Evolutionary conservation across 2,329 filamentous ascomycete species (phyloP), one percentile per base, ranked within the genome.

Genomic region (Aspergillus sojae): DNA sequence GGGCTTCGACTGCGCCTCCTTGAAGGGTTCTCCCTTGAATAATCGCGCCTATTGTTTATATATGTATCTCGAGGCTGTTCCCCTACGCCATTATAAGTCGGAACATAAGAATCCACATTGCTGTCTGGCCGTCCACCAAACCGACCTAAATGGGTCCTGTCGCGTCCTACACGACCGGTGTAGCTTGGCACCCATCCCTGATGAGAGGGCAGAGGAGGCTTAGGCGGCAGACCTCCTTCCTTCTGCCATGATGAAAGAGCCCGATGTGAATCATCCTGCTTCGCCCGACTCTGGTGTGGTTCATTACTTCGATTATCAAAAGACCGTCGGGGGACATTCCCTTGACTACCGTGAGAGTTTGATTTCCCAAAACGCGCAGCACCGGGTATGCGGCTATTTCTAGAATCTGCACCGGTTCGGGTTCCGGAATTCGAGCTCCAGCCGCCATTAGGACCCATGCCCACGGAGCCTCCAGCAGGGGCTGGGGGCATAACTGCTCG

Each of bases 381-480:
- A 55, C 73, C 74, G 34, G 78, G 77, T 48, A 79, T 73, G 36
- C 79, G 72, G 60, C 71, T 74, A 57, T 69, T 75, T 61, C 73
- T 75, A 39, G 71, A 71, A 61, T 77, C 74, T 21, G 69, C 45
- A 53, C 67, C 68, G 45, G 71, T 57, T 63, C 74, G 74, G 64
- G 72, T 65, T 56, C 74, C 72, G 41, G 77, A 73, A 53, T 75
- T 68, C 54, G 70, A 71, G 58, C 76, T 69, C 79, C 83, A 88
- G 67, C 88, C 85, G 36, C 83, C 82, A 64, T 87, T 86, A 11
- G 85, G 82, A 12, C 85, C 87, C 72, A 93, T 88, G 16, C 94
- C 94, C 3, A 97, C 93, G 1, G 92, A 93, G 4, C 93, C 94
- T 14, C 94, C 94, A 70, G 94, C 93, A 0, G 95, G 95, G 0